phyloP scores from a whole-genome alignment of 257 asterid species.

The Solanum phureja region DNA sequence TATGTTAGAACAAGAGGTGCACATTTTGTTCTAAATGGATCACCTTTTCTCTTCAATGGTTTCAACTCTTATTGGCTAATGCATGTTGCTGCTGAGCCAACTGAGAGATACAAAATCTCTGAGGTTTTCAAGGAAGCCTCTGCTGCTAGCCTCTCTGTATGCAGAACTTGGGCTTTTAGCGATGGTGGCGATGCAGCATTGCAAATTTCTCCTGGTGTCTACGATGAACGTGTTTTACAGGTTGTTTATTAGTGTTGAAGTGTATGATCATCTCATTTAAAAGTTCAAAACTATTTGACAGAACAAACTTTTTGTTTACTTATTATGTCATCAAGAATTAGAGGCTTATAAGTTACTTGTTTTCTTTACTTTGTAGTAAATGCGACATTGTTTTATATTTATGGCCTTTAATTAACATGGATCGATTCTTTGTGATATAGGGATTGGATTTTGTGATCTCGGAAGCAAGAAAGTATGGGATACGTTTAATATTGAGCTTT shows the following conservation, averaged over 20 bases:
- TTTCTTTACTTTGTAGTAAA: neutral
- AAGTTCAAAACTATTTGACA: neutral
- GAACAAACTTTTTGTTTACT: neutral
- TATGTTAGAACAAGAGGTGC: conserved; percentile 22
- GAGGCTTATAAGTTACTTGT: neutral
- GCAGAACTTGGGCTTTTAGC: conserved; percentile 39
- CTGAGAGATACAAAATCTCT: conserved; percentile 29
- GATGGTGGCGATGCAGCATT: conserved; percentile 34
- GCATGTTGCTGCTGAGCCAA: conserved; percentile 33
- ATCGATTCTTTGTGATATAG: neutral
- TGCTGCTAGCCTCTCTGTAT: conserved; percentile 35
- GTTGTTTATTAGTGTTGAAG: neutral
- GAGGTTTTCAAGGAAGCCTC: conserved; percentile 29
- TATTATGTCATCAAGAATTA: neutral
- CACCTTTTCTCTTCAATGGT: conserved; percentile 31
- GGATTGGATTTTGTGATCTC: conserved; percentile 49
- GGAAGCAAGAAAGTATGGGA: conserved; percentile 26
- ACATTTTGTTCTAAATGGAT: conserved; percentile 16
- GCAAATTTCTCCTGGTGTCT: conserved; percentile 41
- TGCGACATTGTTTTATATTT: neutral
- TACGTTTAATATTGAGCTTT: conserved; percentile 32
- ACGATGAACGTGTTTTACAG: conserved; percentile 29
- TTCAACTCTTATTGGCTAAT: conserved; percentile 55
- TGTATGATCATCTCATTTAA: neutral
- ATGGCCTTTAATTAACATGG: neutral